Conservation (phyloP, 2,329 filamentous ascomycete genomes). For the Colletotrichum lindemuthianum region DNA sequence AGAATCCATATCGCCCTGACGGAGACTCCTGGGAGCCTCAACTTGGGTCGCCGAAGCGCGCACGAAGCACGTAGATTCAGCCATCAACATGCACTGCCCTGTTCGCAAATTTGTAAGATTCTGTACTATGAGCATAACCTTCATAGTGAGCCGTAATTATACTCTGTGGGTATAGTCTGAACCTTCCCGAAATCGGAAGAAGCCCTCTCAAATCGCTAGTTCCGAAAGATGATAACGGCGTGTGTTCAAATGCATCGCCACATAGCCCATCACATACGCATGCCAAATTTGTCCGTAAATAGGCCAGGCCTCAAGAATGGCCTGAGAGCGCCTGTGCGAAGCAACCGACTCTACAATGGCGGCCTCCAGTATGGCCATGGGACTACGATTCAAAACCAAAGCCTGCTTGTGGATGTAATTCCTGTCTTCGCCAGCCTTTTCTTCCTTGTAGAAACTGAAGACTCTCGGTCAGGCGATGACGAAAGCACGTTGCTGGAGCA, state of each 20-base stretch:
- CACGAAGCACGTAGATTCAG: too few relatives aligned
- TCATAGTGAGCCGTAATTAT: too few relatives aligned
- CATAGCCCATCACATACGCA: slow-evolving; percentile 41
- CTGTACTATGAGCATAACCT: too few relatives aligned
- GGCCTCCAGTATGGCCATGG: slow-evolving; percentile 12
- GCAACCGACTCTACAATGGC: slow-evolving; percentile 29
- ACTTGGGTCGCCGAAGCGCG: too few relatives aligned
- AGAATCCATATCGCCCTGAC: too few relatives aligned
- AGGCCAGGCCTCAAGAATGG: slow-evolving; percentile 37
- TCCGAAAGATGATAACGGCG: slow-evolving; percentile 34
- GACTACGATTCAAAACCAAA: neutral
- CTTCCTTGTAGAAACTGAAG: slow-evolving; percentile 44
- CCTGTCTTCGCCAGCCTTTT: slow-evolving; percentile 39
- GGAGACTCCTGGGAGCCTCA: too few relatives aligned
- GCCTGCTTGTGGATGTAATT: slow-evolving; percentile 43
- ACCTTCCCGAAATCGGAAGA: too few relatives aligned
- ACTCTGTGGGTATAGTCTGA: too few relatives aligned
- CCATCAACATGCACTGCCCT: too few relatives aligned
- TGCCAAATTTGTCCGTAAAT: slow-evolving; percentile 39
- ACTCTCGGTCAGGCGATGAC: neutral
- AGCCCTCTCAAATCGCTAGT: neutral
- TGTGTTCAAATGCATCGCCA: slow-evolving; percentile 37
- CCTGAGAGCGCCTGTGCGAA: slow-evolving; percentile 35
- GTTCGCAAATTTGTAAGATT: too few relatives aligned
- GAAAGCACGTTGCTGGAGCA: neutral